Percentiles rank a stretch among this genome's conserved stretches.
These are phyloP conservation scores for Xylariaceae sp. DNA, from an alignment of 2,329 filamentous ascomycete genomes.

Conservation along the genomic window DNA sequence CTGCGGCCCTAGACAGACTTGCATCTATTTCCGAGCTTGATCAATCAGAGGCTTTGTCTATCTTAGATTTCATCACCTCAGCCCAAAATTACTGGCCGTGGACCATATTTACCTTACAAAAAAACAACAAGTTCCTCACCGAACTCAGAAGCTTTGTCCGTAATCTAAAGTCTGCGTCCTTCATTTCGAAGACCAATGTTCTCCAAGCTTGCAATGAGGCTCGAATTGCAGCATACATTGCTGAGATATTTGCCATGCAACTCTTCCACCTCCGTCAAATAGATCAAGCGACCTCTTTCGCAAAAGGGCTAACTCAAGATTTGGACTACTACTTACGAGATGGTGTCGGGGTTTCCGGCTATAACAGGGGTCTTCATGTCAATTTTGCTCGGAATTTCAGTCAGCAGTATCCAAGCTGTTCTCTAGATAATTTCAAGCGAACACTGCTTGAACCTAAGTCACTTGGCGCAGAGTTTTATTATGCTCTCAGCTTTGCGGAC, in stretches of 20 bases:
- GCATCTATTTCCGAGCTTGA: conserved; percentile 68
- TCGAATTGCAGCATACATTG: conserved; percentile 78
- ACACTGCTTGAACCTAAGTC: conserved; percentile 68
- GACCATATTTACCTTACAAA: conserved; percentile 81
- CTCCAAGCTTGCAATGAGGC: conserved; percentile 66
- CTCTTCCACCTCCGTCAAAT: conserved; percentile 84
- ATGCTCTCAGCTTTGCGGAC: conserved; percentile 77
- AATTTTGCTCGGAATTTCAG: conserved; percentile 88
- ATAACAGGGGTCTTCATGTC: conserved; percentile 85
- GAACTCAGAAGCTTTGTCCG: conserved; percentile 74
- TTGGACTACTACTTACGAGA: conserved; percentile 81
- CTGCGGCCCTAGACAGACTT: conserved; percentile 74
- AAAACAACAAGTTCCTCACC: conserved; percentile 74
- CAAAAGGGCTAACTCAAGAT: conserved; percentile 74
- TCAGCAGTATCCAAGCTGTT: conserved; percentile 74
- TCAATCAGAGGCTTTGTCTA: conserved; percentile 70
- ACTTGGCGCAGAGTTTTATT: conserved; percentile 81
- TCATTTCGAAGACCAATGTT: conserved; percentile 61
- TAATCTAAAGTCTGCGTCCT: conserved; percentile 57
- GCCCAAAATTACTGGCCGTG: conserved; percentile 96
- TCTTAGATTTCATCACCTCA: conserved; percentile 85
- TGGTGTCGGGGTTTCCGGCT: conserved; percentile 78
- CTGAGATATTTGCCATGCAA: conserved; percentile 89
- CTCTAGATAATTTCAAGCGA: conserved; percentile 79
- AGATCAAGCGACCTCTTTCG: conserved; percentile 67